Evolutionary conservation across 2,329 filamentous ascomycete species (phyloP).

Genomic region (Elsinoe arachidis): DNA sequence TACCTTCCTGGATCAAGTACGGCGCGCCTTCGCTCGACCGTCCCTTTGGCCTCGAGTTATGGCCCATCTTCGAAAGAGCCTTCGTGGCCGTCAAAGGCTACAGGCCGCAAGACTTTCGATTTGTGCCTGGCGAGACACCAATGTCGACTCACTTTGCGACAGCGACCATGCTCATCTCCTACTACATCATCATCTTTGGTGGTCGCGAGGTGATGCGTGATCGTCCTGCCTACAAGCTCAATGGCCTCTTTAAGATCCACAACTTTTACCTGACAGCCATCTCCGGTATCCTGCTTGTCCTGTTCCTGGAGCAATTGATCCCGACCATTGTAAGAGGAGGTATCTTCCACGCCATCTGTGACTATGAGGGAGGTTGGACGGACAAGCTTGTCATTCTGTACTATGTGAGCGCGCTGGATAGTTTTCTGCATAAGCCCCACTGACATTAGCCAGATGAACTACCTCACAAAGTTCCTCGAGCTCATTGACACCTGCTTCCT

Average conservation of each 20-base stretch:
- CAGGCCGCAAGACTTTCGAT: conserved; percentile 76
- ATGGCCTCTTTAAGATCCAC: conserved; percentile 85
- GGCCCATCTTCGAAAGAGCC: conserved; percentile 87
- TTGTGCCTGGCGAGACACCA: conserved; percentile 70
- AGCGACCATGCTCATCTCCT: conserved; percentile 68
- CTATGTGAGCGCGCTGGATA: conserved; percentile 63
- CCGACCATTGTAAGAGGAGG: conserved; percentile 73
- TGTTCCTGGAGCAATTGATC: conserved; percentile 87
- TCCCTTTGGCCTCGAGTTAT: conserved; percentile 83
- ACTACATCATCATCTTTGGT: conserved; percentile 90
- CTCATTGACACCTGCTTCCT: conserved; percentile 92
- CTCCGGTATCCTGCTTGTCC: conserved; percentile 67
- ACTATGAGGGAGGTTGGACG: conserved; percentile 78
- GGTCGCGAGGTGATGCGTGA: conserved; percentile 88
- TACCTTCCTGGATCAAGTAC: conserved; percentile 44
- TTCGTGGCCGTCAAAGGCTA: conserved; percentile 72
- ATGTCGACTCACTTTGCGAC: conserved; percentile 86
- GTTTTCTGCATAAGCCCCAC: neutral
- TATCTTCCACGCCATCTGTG: conserved; percentile 83
- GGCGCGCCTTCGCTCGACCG: conserved; percentile 73
- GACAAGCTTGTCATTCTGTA: conserved; percentile 87
- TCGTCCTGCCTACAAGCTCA: conserved; percentile 76
- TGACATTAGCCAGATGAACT: conserved; percentile 65
- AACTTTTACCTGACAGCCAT: conserved; percentile 89
- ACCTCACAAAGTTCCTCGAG: conserved; percentile 96